These are phyloP conservation scores for Prunus mira DNA, from an alignment of 306 rosid species.

Conservation along the genomic window DNA sequence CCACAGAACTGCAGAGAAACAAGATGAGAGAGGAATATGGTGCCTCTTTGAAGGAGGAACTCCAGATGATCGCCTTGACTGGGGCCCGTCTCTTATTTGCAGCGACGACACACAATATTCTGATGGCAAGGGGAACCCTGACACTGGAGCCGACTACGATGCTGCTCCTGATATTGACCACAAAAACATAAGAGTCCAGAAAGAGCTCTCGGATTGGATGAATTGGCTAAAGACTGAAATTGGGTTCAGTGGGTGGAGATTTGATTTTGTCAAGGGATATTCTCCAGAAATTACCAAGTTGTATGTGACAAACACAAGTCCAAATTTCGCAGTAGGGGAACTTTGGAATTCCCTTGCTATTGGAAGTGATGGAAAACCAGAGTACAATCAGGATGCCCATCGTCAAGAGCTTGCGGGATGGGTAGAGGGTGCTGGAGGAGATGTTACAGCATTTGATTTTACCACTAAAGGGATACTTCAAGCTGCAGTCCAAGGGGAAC, in stretches of 20 bases:
- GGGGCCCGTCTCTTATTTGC: slow-evolving; percentile 78
- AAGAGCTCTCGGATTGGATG: slow-evolving; percentile 71
- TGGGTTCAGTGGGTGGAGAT: slow-evolving; percentile 64
- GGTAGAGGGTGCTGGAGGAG: slow-evolving; percentile 36
- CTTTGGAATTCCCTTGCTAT: slow-evolving; percentile 48
- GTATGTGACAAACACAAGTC: slow-evolving; percentile 58
- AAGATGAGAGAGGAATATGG: slow-evolving; percentile 61
- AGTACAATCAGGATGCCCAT: slow-evolving; percentile 34
- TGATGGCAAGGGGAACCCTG: slow-evolving; percentile 69
- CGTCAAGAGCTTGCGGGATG: slow-evolving; percentile 26
- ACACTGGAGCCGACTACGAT: slow-evolving; percentile 36
- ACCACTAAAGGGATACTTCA: slow-evolving; percentile 42
- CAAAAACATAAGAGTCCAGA: slow-evolving; percentile 67
- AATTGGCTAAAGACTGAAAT: slow-evolving; percentile 60
- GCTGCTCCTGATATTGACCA: slow-evolving; percentile 63
- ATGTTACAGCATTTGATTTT: slow-evolving; percentile 40
- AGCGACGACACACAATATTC: slow-evolving; percentile 61
- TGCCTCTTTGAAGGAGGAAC: slow-evolving; percentile 86
- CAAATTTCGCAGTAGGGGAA: slow-evolving; percentile 76
- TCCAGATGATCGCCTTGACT: slow-evolving; percentile 56
- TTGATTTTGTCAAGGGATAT: slow-evolving; percentile 71
- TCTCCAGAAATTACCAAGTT: slow-evolving; percentile 46
- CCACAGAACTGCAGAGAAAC: slow-evolving; percentile 75
- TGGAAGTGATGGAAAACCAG: slow-evolving; percentile 21
- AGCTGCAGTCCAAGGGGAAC: slow-evolving; percentile 29